Evolutionary conservation across 805 yeast genomes (phyloP).

Genomic region (Kregervanrija pseudodelftensis): DNA sequence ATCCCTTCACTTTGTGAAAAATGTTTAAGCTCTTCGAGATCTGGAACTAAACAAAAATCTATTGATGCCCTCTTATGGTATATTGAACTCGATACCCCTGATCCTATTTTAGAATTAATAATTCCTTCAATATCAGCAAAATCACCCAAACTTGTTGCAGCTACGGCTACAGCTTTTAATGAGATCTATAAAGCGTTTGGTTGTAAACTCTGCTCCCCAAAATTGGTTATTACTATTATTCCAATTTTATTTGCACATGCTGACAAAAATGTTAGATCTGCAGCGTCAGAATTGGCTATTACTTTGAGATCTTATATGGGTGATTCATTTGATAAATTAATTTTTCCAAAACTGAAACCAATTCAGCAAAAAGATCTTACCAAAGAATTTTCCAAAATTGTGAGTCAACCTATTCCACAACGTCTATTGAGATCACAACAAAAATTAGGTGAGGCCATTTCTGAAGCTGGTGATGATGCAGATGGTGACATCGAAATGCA

Average conservation of each 20-base stretch:
- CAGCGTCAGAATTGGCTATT: slow-evolving; percentile 61
- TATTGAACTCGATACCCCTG: slow-evolving; percentile 61
- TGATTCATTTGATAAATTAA: slow-evolving; percentile 44
- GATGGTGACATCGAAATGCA: slow-evolving; percentile 35
- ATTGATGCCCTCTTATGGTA: slow-evolving; percentile 54
- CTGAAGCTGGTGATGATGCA: slow-evolving; percentile 13
- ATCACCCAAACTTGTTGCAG: slow-evolving; percentile 73
- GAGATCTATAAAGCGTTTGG: slow-evolving; percentile 59
- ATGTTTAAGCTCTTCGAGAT: slow-evolving; percentile 68
- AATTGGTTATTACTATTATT: slow-evolving; percentile 46
- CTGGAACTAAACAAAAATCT: slow-evolving; percentile 63
- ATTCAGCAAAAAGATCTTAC: slow-evolving; percentile 83
- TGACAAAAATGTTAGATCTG: slow-evolving; percentile 78
- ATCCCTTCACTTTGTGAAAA: slow-evolving; percentile 65
- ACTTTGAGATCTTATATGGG: slow-evolving; percentile 74
- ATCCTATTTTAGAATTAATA: slow-evolving; percentile 58
- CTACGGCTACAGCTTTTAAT: slow-evolving; percentile 48
- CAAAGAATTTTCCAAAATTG: slow-evolving; percentile 53
- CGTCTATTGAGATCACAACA: slow-evolving; percentile 44
- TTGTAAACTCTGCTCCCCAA: slow-evolving; percentile 51
- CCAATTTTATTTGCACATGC: slow-evolving; percentile 77
- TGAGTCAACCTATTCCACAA: slow-evolving; percentile 39
- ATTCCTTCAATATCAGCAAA: slow-evolving; percentile 54
- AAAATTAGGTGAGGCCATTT: slow-evolving; percentile 17
- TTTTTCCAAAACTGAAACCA: slow-evolving; percentile 74